phyloP scores from a whole-genome alignment of 2,329 filamentous ascomycete genomes.

The Trichophyton simii region DNA sequence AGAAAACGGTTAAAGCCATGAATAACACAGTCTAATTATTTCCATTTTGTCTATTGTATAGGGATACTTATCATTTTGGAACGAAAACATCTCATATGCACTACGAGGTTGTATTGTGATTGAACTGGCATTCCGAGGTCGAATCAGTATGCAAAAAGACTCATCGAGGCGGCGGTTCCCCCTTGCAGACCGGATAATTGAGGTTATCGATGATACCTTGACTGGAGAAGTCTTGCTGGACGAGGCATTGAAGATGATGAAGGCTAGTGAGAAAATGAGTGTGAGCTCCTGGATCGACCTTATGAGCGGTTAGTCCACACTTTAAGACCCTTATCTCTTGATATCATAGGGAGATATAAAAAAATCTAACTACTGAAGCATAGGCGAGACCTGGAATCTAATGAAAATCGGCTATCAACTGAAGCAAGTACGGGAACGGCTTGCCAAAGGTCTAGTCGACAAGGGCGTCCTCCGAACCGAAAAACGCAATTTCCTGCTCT shows the following conservation, averaged over 20 bases:
- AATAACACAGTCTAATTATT: neutral
- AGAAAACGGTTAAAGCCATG: neutral
- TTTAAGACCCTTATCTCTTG: neutral
- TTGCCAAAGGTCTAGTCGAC: conserved; percentile 94
- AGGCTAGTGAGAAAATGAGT: conserved; percentile 99
- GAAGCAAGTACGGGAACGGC: conserved; percentile 94
- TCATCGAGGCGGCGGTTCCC: conserved; percentile 82
- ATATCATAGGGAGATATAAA: neutral
- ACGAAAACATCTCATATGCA: conserved; percentile 98
- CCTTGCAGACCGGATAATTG: conserved; percentile 82
- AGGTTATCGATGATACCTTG: conserved; percentile 91
- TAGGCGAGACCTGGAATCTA: conserved; percentile 97
- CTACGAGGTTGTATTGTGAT: conserved; percentile 96
- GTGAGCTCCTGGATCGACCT: conserved; percentile 98
- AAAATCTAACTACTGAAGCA: conserved; percentile 13
- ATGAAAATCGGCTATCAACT: conserved; percentile 99
- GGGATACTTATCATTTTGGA: conserved; percentile 99
- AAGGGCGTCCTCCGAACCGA: conserved; percentile 97
- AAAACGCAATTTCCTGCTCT: conserved; percentile 98
- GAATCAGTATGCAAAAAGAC: conserved; percentile 98
- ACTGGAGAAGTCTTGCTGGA: conserved; percentile 95
- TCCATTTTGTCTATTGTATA: conserved; percentile 26
- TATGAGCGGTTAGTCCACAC: conserved; percentile 64
- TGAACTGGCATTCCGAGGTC: conserved; percentile 87
- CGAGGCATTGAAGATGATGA: conserved; percentile 99